Evolutionary conservation across 306 rosid species (phyloP).

Genomic region (Vigna hirtella): DNA sequence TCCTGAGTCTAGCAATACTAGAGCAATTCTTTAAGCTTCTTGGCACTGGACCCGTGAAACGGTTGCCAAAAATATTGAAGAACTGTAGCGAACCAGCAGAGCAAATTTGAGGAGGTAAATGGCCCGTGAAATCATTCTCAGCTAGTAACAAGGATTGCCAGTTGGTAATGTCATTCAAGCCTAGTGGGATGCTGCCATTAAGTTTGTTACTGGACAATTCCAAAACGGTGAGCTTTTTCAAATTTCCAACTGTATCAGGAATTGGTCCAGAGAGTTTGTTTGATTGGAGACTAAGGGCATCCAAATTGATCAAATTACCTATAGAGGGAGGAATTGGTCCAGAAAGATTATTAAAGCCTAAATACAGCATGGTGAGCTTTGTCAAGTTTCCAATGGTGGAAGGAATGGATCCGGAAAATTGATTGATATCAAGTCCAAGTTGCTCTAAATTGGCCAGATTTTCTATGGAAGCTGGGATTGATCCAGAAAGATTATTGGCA

Average conservation of each 20-base stretch:
- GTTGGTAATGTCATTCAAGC: slow-evolving; percentile 15
- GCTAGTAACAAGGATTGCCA: slow-evolving; percentile 1
- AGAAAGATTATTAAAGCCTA: slow-evolving; percentile 10
- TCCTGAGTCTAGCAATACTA: slow-evolving; percentile 40
- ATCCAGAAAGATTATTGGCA: slow-evolving; percentile 26
- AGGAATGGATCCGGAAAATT: slow-evolving; percentile 44
- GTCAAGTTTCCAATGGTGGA: slow-evolving; percentile 47
- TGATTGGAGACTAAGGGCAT: neutral
- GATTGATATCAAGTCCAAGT: neutral
- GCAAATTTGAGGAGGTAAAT: slow-evolving; percentile 41
- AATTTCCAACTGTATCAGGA: slow-evolving; percentile 47
- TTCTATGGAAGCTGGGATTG: slow-evolving; percentile 36
- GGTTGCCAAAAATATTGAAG: neutral
- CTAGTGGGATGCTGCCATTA: slow-evolving; percentile 38
- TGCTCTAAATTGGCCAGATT: slow-evolving; percentile 34
- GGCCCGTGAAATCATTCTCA: slow-evolving; percentile 42
- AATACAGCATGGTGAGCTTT: slow-evolving; percentile 1
- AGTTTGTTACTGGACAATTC: slow-evolving; percentile 40
- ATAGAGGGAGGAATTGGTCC: slow-evolving; percentile 49
- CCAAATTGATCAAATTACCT: slow-evolving; percentile 44
- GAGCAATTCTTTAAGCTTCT: slow-evolving; percentile 44
- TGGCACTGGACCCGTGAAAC: slow-evolving; percentile 44
- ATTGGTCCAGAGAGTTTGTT: slow-evolving; percentile 47
- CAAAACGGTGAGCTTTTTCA: slow-evolving; percentile 16
- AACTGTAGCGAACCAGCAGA: neutral